Percentiles rank a stretch among this genome's conserved stretches.
Evolutionary conservation across 1,284 basidiomycete genomes (phyloP).

Genomic region (Heimioporus retisporus): DNA sequence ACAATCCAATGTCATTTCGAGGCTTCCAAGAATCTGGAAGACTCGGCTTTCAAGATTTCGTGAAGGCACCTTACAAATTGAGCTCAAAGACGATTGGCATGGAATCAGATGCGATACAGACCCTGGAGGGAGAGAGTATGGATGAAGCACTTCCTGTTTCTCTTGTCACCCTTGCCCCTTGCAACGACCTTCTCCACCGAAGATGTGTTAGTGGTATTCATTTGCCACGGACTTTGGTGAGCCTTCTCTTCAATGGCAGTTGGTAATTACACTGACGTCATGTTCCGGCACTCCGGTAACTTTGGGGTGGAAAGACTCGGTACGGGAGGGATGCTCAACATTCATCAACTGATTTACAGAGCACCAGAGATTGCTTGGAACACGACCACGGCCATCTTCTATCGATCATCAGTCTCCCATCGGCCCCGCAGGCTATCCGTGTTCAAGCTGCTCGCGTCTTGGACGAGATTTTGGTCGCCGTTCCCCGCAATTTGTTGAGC

Average conservation of each 20-base stretch:
- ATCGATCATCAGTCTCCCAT: conserved; percentile 72
- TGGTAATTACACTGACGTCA: not conserved
- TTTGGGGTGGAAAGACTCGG: conserved; percentile 92
- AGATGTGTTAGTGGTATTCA: conserved; percentile 89
- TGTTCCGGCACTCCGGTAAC: conserved; percentile 73
- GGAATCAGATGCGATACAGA: conserved; percentile 61
- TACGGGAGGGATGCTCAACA: conserved; percentile 83
- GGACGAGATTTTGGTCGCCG: conserved; percentile 81
- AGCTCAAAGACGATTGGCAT: conserved; percentile 93
- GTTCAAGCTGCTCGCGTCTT: conserved; percentile 90
- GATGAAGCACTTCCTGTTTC: conserved; percentile 50
- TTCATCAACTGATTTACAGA: conserved; percentile 85
- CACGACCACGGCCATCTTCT: conserved; percentile 85
- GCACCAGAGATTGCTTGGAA: conserved; percentile 91
- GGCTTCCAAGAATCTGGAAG: conserved; percentile 84
- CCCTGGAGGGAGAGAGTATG: conserved; percentile 50
- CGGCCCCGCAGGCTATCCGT: conserved; percentile 83
- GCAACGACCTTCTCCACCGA: conserved; percentile 61
- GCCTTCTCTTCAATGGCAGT: conserved; percentile 34
- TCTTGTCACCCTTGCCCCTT: conserved; percentile 51
- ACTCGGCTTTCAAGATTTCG: conserved; percentile 86
- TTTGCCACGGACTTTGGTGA: conserved; percentile 78
- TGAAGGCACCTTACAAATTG: conserved; percentile 85
- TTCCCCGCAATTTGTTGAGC: conserved; percentile 78
- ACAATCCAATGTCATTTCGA: conserved; percentile 89